Percentiles rank a stretch among this genome's conserved stretches.
Conservation (phyloP, 2,329 filamentous ascomycete genomes). For the Hypoxylon sp. region DNA sequence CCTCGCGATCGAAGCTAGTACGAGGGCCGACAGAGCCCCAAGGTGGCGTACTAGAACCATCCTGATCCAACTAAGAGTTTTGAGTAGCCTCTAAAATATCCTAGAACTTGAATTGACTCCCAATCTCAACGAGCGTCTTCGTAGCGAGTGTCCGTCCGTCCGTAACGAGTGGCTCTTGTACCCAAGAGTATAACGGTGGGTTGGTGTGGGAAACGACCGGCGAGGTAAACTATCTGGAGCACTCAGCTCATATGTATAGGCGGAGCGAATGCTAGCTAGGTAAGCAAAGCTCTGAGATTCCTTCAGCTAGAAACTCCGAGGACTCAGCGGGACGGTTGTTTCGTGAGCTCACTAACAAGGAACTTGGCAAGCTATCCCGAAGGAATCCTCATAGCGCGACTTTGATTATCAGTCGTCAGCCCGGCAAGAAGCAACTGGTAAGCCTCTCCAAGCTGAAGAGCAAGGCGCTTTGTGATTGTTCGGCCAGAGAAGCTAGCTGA, state of each 20-base stretch:
- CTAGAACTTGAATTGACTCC: constrained; percentile 1
- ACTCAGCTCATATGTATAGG: constrained; percentile 39
- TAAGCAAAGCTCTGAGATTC: constrained; percentile 27
- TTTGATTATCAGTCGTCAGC: constrained; percentile 33
- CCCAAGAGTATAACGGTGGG: constrained; percentile 22
- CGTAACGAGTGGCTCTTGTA: constrained; percentile 39
- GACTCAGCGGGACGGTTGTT: constrained; percentile 23
- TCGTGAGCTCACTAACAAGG: constrained; percentile 26
- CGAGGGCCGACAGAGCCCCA: constrained; percentile 46
- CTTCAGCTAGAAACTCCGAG: constrained; percentile 37
- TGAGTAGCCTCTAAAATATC: background rate
- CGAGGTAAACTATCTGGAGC: constrained; percentile 19
- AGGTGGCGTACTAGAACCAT: constrained; percentile 48
- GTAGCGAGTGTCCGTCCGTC: constrained; percentile 40
- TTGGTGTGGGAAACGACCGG: constrained; percentile 23
- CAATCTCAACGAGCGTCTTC: constrained; percentile 26
- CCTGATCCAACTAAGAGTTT: constrained; percentile 27
- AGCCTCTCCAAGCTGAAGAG: constrained; percentile 24
- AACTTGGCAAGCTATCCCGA: constrained; percentile 26
- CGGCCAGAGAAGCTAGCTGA: constrained; percentile 31
- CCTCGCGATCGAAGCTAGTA: constrained; percentile 42
- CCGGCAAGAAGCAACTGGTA: constrained; percentile 18
- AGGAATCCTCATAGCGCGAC: constrained; percentile 28
- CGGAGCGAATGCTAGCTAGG: constrained; percentile 20
- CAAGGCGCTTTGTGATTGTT: constrained; percentile 22